Conservation (phyloP, 2,329 filamentous ascomycete genomes). For the Capronia americana region DNA sequence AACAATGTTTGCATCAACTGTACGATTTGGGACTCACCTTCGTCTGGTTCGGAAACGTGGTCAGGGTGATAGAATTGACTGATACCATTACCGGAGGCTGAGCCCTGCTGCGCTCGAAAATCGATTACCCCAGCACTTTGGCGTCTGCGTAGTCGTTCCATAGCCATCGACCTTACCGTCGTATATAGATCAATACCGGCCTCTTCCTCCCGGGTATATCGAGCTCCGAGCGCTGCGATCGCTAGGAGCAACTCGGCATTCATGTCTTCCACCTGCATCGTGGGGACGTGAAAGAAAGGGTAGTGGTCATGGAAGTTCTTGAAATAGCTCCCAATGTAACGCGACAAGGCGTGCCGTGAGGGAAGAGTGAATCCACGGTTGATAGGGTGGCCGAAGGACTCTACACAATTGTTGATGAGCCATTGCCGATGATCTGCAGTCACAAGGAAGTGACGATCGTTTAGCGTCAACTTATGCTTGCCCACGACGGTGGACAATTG, state of each 20-base stretch:
- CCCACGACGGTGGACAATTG: not conserved
- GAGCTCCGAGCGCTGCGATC: constrained; percentile 10
- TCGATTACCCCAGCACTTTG: not conserved
- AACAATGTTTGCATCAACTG: constrained; percentile 19
- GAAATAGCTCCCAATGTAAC: constrained; percentile 8
- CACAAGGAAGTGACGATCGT: constrained; percentile 38
- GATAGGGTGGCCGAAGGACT: constrained; percentile 23
- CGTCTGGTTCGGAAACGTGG: not conserved
- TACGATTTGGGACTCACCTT: not conserved
- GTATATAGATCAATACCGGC: constrained; percentile 3
- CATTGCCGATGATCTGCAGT: constrained; percentile 44
- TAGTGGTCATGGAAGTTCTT: constrained; percentile 18
- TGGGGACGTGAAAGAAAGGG: constrained; percentile 16
- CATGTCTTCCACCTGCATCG: not conserved
- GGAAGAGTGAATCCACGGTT: constrained; percentile 27
- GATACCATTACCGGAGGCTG: not conserved
- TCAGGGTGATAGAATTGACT: not conserved
- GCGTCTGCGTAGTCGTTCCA: not conserved
- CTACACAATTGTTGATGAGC: constrained; percentile 26
- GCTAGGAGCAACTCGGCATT: constrained; percentile 5
- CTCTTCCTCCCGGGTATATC: constrained; percentile 8
- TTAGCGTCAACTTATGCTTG: not conserved
- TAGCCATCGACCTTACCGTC: not conserved
- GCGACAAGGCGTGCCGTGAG: constrained; percentile 3
- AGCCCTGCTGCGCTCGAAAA: not conserved